Conservation (phyloP, 768 basidiomycete genomes). For the Artomyces pyxidatus region DNA sequence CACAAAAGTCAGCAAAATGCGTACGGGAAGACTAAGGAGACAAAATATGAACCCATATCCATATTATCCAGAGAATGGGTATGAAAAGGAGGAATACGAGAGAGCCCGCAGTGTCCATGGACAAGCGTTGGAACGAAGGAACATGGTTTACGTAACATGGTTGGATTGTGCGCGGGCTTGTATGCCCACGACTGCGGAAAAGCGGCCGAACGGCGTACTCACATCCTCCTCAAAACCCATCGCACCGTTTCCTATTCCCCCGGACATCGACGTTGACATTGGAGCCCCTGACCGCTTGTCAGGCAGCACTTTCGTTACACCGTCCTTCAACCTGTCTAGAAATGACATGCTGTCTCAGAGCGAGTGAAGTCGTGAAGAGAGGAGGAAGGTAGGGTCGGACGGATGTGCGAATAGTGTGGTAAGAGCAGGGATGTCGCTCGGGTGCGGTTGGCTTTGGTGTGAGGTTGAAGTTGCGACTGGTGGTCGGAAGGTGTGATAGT, state of each 20-base stretch:
- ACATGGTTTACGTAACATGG: slow-evolving; percentile 15
- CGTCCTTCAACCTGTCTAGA: slow-evolving; percentile 48
- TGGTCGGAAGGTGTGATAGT: neutral
- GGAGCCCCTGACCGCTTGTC: slow-evolving; percentile 26
- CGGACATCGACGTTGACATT: slow-evolving; percentile 33
- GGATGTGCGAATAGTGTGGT: too few species aligned
- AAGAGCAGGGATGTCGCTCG: too few species aligned
- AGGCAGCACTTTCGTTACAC: slow-evolving; percentile 39
- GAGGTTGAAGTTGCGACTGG: neutral
- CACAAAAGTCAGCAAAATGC: slow-evolving; percentile 16
- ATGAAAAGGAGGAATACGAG: slow-evolving; percentile 59
- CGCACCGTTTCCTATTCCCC: slow-evolving; percentile 52
- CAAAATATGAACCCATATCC: slow-evolving; percentile 54
- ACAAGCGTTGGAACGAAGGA: slow-evolving; percentile 7
- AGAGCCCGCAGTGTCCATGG: slow-evolving; percentile 31
- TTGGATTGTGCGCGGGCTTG: slow-evolving; percentile 4
- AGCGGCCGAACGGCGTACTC: slow-evolving; percentile 28
- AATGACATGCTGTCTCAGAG: slow-evolving; percentile 39
- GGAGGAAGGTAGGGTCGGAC: too few species aligned
- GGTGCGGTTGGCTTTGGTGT: too few species aligned
- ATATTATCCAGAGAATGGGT: slow-evolving; percentile 54
- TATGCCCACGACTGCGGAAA: neutral
- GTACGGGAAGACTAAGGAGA: slow-evolving; percentile 5
- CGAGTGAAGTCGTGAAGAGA: too few species aligned
- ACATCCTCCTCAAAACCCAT: slow-evolving; percentile 69